Conservation (phyloP, 2,329 filamentous ascomycete species). For the Epichloe glyceriae region DNA sequence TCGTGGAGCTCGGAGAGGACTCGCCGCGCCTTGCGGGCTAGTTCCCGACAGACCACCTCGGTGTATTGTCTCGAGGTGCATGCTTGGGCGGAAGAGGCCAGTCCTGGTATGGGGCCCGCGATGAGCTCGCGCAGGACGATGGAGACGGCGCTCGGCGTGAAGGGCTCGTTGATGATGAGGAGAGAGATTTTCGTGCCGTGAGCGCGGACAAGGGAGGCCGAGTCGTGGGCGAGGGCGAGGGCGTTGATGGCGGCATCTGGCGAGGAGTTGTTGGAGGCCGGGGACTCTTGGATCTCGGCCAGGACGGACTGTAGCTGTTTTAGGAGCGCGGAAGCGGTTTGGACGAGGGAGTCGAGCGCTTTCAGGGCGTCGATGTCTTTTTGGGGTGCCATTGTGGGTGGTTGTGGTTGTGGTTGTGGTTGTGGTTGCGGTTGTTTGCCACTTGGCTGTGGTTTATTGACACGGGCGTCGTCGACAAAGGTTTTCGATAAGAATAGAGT, state of each 20-base stretch:
- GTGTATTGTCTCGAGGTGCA: slow-evolving; percentile 52
- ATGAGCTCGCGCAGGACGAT: slow-evolving; percentile 62
- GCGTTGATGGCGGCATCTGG: slow-evolving; percentile 31
- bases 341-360: slow-evolving; percentile 25
- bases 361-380: slow-evolving; percentile 18
- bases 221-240: slow-evolving; percentile 57
- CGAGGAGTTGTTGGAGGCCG: slow-evolving; percentile 7
- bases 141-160: slow-evolving; percentile 63
- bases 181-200: slow-evolving; percentile 82
- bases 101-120: slow-evolving; percentile 57
- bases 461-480: too few species aligned
- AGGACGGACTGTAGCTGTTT: slow-evolving; percentile 30
- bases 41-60: slow-evolving; percentile 46
- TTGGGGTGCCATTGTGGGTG: slow-evolving; percentile 12
- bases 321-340: slow-evolving; percentile 25
- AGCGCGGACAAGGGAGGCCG: slow-evolving; percentile 60
- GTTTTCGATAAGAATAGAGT: too few species aligned
- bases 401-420: slow-evolving; percentile 3
- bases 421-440: not conserved
- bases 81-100: slow-evolving; percentile 57
- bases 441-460: too few species aligned
- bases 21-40: slow-evolving; percentile 44
- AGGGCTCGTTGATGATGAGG: slow-evolving; percentile 74
- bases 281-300: slow-evolving; percentile 23
- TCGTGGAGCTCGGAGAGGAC: slow-evolving; percentile 49